A percentile compares a stretch with the other conserved stretches of the same genome.
phyloP scores from a whole-genome alignment of 2,329 filamentous ascomycete genomes.

The Teratosphaeria nubilosa region DNA sequence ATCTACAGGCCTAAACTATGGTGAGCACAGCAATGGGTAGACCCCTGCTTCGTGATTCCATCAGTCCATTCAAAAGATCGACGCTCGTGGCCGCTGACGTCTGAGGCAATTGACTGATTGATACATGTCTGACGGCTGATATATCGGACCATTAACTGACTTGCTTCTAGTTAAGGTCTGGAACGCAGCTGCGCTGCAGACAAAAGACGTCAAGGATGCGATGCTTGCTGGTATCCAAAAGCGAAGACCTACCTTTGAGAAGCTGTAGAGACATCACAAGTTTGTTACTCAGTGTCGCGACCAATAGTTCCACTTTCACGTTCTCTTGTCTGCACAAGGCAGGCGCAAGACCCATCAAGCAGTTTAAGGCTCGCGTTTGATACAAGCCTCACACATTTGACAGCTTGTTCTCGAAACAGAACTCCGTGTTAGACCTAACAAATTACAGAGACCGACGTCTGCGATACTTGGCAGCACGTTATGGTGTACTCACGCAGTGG shows the following conservation, averaged over 20 bases:
- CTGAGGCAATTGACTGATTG: too few species aligned
- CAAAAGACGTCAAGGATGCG: conserved; percentile 63
- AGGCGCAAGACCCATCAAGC: background rate
- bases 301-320: background rate
- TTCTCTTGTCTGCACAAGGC: background rate
- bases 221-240: conserved; percentile 68
- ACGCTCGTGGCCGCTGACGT: too few species aligned
- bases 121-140: too few species aligned
- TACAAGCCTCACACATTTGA: background rate
- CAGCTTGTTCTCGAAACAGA: background rate
- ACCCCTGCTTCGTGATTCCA: too few species aligned
- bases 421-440: background rate
- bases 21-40: too few species aligned
- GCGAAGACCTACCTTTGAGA: conserved; percentile 72
- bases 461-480: too few species aligned
- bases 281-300: background rate
- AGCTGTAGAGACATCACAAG: conserved; percentile 46
- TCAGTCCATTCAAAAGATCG: too few species aligned
- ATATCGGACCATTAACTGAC: too few species aligned
- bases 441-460: too few species aligned
- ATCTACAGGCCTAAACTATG: conserved; percentile 60
- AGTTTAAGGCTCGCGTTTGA: background rate
- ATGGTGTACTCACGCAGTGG: background rate
- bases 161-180: conserved; percentile 51
- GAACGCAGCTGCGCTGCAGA: conserved; percentile 79